Conservation (phyloP, 805 yeast genomes). For the Sugiyamaella qingdaonensis region DNA sequence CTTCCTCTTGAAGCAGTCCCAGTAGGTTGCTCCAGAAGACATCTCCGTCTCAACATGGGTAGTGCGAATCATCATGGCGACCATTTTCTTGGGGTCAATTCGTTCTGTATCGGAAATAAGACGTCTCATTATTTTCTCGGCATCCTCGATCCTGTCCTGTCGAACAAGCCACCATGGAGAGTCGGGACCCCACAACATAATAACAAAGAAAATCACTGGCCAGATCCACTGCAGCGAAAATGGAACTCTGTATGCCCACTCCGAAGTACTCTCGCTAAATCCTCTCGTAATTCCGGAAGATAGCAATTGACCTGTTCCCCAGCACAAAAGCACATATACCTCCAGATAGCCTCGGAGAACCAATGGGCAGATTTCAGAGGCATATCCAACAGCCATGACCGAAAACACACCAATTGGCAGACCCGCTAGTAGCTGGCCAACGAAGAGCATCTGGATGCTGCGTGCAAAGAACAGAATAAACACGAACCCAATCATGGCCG, state of each 20-base stretch:
- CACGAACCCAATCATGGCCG: slow-evolving; percentile 31
- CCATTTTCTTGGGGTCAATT: slow-evolving; percentile 33
- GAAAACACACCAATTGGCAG: slow-evolving; percentile 52
- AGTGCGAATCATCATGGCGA: slow-evolving; percentile 44
- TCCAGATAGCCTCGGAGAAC: slow-evolving; percentile 46
- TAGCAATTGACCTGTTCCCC: slow-evolving; percentile 54
- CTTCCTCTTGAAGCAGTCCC: slow-evolving; percentile 45
- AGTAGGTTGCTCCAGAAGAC: slow-evolving; percentile 9
- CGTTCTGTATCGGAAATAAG: slow-evolving; percentile 40
- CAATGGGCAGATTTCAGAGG: slow-evolving; percentile 52
- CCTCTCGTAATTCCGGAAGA: slow-evolving; percentile 48
- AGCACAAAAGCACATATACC: slow-evolving; percentile 47
- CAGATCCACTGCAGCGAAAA: slow-evolving; percentile 58
- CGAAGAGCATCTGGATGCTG: slow-evolving; percentile 33
- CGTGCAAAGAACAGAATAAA: slow-evolving; percentile 43
- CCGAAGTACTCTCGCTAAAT: slow-evolving; percentile 20
- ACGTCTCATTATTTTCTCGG: slow-evolving; percentile 38
- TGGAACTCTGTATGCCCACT: slow-evolving; percentile 48
- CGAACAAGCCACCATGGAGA: slow-evolving; percentile 55
- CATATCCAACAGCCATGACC: slow-evolving; percentile 46
- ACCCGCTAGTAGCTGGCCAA: slow-evolving; percentile 35
- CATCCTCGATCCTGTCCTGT: slow-evolving; percentile 39
- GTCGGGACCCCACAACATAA: slow-evolving; percentile 42
- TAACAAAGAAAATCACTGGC: slow-evolving; percentile 45
- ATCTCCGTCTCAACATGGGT: slow-evolving; percentile 31